Base-by-base conservation (phyloP, 164 flowering plant genomes). In the Aristolochia fimbriata region DNA sequence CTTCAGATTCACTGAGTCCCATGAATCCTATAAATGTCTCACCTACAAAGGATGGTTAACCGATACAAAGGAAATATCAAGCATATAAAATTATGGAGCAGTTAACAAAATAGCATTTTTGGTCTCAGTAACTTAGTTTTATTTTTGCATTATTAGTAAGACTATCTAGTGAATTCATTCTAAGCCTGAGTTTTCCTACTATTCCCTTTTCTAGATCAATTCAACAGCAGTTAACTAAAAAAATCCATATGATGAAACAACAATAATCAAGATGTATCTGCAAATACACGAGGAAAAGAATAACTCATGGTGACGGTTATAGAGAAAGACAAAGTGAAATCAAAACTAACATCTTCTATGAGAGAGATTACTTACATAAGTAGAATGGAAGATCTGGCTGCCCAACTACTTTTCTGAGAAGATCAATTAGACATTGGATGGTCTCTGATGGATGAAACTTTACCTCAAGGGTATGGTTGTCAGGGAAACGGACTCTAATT, bases 401-500 rank as follows among this genome's bases (percentile, higher is more conserved):
- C 65, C 85, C 78, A 65, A 83, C 51, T 37, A 79, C 93, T 77
- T 81, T 83, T 52, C 0, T 67, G 51, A 94, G 79, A 65, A 94
- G 78, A 71, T 86, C 89, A 69, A 80, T 51, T 62, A 94, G 71
- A 75, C 81, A 78, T 69, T 88, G 80, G 53, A 91, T 46, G 41
- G 77, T 83, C 68, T 94, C 99, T 16, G 96, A 86, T 51, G 99
- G 81, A 70, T 86, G 91, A 65, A 94, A 94, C 49, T 76, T 77
- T 22, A 77, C 83, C 80, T 94, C 93, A 15, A 94, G 50, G 30
- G 94, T 94, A 69, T 65, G 66, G 66, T 85, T 83, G 65, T 94
- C 97, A 58, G 97, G 99, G 68, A 94, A 94, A 0, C 96, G 87
- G 27, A 90, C 83, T 70, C 96, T 79, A 13, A 94, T 86, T 21